Percentiles rank a stretch among this genome's conserved stretches.
These are phyloP conservation scores for Nicotiana noctiflora DNA, from an alignment of 257 asterid genomes.

Conservation along the genomic window DNA sequence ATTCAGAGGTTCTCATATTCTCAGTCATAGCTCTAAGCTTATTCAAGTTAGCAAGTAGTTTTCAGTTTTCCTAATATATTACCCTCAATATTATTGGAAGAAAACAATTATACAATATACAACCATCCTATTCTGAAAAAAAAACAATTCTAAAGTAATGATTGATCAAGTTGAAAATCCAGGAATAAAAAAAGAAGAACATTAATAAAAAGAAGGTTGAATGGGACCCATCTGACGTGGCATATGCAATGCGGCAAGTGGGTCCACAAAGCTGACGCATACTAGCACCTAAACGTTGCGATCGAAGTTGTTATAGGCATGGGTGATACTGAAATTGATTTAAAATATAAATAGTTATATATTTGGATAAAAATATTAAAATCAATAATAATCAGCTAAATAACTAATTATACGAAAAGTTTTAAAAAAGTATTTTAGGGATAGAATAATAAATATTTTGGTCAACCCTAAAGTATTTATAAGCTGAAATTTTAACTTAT, in stretches of 20 bases:
- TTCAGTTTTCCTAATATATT: not conserved
- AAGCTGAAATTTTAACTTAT: too few species aligned
- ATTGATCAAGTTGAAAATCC: not conserved
- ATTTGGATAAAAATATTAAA: too few species aligned
- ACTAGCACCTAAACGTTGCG: not conserved
- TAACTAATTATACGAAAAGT: too few species aligned
- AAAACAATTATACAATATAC: not conserved
- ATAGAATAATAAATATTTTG: too few species aligned
- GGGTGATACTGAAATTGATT: too few species aligned
- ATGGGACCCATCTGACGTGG: constrained; percentile 29
- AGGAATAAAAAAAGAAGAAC: not conserved
- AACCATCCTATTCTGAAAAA: not conserved
- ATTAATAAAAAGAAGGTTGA: not conserved
- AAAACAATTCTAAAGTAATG: not conserved
- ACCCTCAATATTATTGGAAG: not conserved
- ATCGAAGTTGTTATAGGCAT: not conserved
- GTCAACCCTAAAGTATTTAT: too few species aligned
- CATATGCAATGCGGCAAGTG: constrained; percentile 1
- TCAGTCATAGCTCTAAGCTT: not conserved
- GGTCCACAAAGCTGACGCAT: constrained; percentile 11
- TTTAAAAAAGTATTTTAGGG: too few species aligned
- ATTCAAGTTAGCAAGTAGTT: not conserved
- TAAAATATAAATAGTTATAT: too few species aligned
- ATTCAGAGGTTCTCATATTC: not conserved
- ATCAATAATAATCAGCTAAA: too few species aligned